A percentile compares a stretch with the other conserved stretches of the same genome.
phyloP scores from a whole-genome alignment of 441 rosid species.

The Adansonia gregorii region DNA sequence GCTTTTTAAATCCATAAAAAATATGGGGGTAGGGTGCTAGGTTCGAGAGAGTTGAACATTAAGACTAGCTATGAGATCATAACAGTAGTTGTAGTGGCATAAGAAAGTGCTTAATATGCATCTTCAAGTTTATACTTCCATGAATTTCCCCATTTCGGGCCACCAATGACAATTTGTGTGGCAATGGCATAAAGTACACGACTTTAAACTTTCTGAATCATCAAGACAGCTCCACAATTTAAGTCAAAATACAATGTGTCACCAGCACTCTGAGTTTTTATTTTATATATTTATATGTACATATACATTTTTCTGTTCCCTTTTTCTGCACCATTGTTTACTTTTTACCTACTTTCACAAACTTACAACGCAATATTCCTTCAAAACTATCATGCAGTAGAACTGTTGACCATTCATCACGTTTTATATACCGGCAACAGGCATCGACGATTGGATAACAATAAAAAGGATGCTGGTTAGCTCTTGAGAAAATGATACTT shows the following conservation, averaged over 20 bases:
- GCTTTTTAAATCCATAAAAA: no score
- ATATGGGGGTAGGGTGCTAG: no score
- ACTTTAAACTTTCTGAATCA: background rate
- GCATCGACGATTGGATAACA: background rate
- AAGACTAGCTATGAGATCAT: background rate
- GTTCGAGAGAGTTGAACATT: no score
- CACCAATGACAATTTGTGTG: background rate
- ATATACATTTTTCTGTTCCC: background rate
- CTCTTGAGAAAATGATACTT: constrained; percentile 69
- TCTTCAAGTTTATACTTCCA: background rate
- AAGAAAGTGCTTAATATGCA: background rate
- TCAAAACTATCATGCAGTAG: background rate
- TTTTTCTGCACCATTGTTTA: background rate
- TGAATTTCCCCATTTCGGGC: background rate
- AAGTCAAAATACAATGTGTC: background rate
- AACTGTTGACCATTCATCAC: constrained; percentile 3
- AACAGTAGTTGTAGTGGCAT: background rate
- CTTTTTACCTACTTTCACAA: background rate
- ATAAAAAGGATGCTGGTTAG: constrained; percentile 26
- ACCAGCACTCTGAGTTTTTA: background rate
- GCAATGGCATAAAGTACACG: background rate
- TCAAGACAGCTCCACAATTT: background rate
- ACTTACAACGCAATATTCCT: background rate
- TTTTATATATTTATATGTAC: no score
- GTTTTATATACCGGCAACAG: background rate